Evolutionary conservation across 768 basidiomycete genomes (phyloP), one percentile per base, ranked within the genome.

Genomic region (Tulasnella sp.): DNA sequence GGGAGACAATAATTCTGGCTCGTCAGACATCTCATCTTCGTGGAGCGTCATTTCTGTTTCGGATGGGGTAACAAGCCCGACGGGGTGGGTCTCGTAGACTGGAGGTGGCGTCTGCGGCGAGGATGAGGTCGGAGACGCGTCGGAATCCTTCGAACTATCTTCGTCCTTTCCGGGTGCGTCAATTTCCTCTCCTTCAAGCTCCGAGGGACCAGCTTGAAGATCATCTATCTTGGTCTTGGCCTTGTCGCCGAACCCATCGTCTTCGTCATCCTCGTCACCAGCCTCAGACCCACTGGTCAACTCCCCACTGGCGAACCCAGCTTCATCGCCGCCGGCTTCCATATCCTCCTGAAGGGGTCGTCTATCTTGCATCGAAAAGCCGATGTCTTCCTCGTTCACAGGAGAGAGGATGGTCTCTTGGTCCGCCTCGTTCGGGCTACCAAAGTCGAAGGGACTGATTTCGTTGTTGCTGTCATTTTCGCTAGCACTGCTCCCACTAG

Each of bases 401-500:
- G 39, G 73, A 38, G 73, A 74, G 31, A 40, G 73, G 39, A 46
- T 27, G 12, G 10, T 34, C 42, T 74, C 73, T 38, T 24, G 40
- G 38, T n/a, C 39, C 18, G 31, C n/a, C 52, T 52, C 52, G 9
- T 52, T 40, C 21, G 73, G 18, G 19, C 73, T 74, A 38, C 73
- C 44, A 46, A 74, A 74, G 44, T 40, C 73, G 24, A 74, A 46
- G 31, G 73, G 44, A 19, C 39, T 40, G 39, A 27, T 74, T 18
- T 74, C 73, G 38, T 74, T 46, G 27, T 36, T n/a, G 52, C 39
- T 39, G 19, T 74, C 71, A 42, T 62, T 74, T 39, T 52, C 79
- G 36, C 34, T 40, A 19, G 31, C 72, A n/a, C 80, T 81, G 58
- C 80, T 80, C 34, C 48, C 76, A 78, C 83, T 82, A 39, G 75